Evolutionary conservation across 2,329 filamentous ascomycete genomes (phyloP), one percentile per base, ranked within the genome.

Genomic region (Sclerotinia nivalis): DNA sequence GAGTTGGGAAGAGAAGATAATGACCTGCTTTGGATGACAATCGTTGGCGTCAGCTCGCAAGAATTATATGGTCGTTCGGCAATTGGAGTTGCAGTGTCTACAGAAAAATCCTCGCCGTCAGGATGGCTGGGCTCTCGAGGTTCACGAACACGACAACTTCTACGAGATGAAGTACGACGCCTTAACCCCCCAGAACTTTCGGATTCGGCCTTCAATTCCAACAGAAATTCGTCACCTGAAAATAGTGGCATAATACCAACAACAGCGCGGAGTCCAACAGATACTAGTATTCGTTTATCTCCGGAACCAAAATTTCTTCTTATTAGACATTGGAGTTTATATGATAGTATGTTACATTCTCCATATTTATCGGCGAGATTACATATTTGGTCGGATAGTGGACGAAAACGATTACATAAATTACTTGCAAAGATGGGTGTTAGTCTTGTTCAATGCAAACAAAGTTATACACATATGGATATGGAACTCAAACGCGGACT

Each of bases 351-450:
- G 96, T 86, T 98, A 18, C 96, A 99, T 79, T 97, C 94, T 0
- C 94, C 95, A 0, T 98, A 97, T 77, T 87, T 99, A 6, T 95
- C 96, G 71, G 93, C 95, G 4, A 88, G 93, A 45, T 85, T 99
- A 59, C 95, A 96, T 80, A 93, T 97, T 60, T 99, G 96, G 95
- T 96, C 90, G 71, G 96, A 98, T 72, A 87, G 87, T 65, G 96
- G 96, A 4, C 86, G 92, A 67, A 97, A 96, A 79, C 88, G 95
- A 66, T 84, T 99, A 28, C 93, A 97, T 80, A 98, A 98, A 78
- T 86, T 99, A 0, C 86, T 99, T 3, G 96, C 96, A 56, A 99
- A 98, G 81, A 99, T 99, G 95, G 96, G 96, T 45, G 92, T 99
- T 69, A 97, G 93, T 77, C 84, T 98, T 50, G 91, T 91, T 7